Conservation (phyloP, 306 rosid species). For the Dryas octopetala region DNA sequence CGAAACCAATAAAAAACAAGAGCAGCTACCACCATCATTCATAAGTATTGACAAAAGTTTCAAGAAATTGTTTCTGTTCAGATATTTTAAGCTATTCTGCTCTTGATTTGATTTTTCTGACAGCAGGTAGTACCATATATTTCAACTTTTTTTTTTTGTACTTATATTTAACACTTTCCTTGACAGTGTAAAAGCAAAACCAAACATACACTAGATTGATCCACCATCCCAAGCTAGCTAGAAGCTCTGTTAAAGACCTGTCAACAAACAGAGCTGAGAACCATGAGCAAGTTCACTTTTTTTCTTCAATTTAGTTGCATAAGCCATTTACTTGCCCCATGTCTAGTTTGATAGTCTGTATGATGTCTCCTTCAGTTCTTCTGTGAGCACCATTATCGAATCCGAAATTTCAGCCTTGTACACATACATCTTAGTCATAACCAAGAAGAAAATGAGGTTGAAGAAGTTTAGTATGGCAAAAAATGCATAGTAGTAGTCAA, state of each 20-base stretch:
- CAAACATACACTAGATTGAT: not conserved
- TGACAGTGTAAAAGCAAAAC: not conserved
- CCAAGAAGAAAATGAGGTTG: constrained; percentile 37
- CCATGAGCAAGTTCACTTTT: not conserved
- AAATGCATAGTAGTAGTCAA: constrained; percentile 84
- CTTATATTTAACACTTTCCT: not conserved
- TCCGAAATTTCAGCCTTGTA: constrained; percentile 79
- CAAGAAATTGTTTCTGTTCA: not conserved
- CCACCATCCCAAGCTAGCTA: not conserved
- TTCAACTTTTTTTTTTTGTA: not conserved
- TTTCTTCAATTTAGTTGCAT: not conserved
- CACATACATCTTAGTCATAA: constrained; percentile 46
- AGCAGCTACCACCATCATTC: not conserved
- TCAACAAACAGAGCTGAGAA: not conserved
- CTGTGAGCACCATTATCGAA: constrained; percentile 61
- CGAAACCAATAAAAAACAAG: not conserved
- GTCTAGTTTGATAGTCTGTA: not conserved
- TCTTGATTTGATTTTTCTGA: not conserved
- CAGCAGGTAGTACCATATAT: not conserved
- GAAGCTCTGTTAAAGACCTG: not conserved
- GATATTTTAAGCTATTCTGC: not conserved
- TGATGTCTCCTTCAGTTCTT: constrained; percentile 54
- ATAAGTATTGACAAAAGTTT: not conserved
- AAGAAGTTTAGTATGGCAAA: constrained; percentile 36
- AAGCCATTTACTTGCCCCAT: not conserved